Evolutionary conservation across 768 basidiomycete genomes (phyloP), one percentile per base, ranked within the genome.

Genomic region (Porpolomopsis calyptriformis): DNA sequence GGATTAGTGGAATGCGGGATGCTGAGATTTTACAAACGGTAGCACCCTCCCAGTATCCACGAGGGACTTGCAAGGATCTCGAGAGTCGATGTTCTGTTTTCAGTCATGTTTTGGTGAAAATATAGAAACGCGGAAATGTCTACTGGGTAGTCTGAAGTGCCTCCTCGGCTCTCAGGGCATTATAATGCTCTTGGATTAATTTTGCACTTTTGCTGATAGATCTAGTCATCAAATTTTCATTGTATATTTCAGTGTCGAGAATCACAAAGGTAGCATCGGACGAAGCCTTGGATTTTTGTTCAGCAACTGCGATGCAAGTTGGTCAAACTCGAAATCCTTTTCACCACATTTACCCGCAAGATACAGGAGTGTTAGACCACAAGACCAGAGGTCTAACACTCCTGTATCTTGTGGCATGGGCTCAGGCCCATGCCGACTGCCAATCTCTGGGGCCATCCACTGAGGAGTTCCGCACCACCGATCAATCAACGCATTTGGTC

Each of bases 351-450:
- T 43, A 24, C 22, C n/a, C n/a, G n/a, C 41, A 36, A 49, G 34
- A 45, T 46, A 43, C 34, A 19, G 23, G 31, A 49, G 43, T 9
- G 46, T 37, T 16, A 16, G 26, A 18, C 49, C 49, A 39, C 49
- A 49, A 5, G 49, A 45, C 49, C 49, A 49, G n/a, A 35, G 43
- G 44, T 49, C 49, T n/a, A n/a, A n/a, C 40, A 44, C 43, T 25
- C 37, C 27, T 14, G 43, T 49, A 16, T 41, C 41, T 39, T 44
- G 39, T 25, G 45, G 40, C 18, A 25, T 12, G 14, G 22, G 18
- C 20, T 16, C 16, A 12, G 43, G 27, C 14, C 24, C 34, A 26
- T 40, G n/a, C 33, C 22, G 6, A 25, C 40, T 36, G 16, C 43
- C 43, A 34, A 49, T 40, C 31, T 49, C 49, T 12, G 43, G 49